Conservation (phyloP, 1,284 basidiomycete species). For the Filobasidium uniguttulatum region DNA sequence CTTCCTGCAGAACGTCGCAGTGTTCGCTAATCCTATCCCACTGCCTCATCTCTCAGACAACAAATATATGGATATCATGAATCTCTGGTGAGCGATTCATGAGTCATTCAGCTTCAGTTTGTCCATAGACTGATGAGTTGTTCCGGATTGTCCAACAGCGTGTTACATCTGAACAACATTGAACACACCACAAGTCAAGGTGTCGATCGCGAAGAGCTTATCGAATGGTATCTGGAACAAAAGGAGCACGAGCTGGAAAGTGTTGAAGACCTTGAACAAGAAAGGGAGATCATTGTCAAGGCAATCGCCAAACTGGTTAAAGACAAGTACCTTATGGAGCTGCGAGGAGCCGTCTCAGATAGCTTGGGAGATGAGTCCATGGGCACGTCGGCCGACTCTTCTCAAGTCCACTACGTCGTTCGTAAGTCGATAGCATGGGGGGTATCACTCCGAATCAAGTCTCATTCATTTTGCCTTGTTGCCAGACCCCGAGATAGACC, state of each 20-base stretch:
- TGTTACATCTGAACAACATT: constrained; percentile 63
- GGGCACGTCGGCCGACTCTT: constrained; percentile 10
- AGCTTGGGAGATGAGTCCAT: constrained; percentile 19
- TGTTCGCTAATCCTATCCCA: neutral
- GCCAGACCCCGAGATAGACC: constrained; percentile 35
- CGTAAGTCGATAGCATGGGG: constrained; percentile 22
- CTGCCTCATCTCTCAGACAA: constrained; percentile 49
- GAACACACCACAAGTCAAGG: constrained; percentile 67
- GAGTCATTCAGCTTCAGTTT: neutral
- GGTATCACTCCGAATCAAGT: neutral
- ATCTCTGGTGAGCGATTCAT: constrained; percentile 45
- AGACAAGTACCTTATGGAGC: constrained; percentile 76
- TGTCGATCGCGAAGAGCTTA: constrained; percentile 73
- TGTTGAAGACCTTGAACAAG: constrained; percentile 79
- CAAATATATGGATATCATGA: constrained; percentile 81
- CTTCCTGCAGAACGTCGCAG: neutral
- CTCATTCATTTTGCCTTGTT: neutral
- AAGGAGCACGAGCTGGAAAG: constrained; percentile 71
- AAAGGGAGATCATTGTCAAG: constrained; percentile 80
- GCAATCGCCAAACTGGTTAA: constrained; percentile 80
- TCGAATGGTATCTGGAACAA: constrained; percentile 91
- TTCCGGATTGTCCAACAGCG: constrained; percentile 27
- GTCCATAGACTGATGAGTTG: neutral
- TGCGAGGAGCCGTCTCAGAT: constrained; percentile 57
- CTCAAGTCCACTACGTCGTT: constrained; percentile 35